These are phyloP conservation scores for Podospora pseudopauciseta DNA, from an alignment of 495 filamentous ascomycete genomes.

Conservation along the genomic window DNA sequence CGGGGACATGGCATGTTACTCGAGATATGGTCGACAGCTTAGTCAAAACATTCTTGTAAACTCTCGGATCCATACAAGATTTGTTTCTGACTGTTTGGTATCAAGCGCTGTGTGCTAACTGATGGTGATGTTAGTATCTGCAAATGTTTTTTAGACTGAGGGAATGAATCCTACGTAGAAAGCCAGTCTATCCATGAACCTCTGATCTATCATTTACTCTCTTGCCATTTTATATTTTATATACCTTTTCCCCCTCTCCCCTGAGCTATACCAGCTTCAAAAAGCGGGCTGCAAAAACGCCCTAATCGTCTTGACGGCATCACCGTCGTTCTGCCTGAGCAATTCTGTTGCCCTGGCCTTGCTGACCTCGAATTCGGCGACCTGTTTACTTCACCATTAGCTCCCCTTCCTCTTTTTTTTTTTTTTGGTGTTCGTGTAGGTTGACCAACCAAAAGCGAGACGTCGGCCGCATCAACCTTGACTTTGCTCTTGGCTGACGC, in stretches of 20 bases:
- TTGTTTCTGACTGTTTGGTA: neutral
- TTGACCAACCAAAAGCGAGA: conserved; percentile 38
- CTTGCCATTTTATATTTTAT: neutral
- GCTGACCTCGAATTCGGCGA: conserved; percentile 72
- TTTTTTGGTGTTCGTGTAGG: neutral
- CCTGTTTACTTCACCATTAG: conserved; percentile 40
- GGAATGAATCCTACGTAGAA: neutral
- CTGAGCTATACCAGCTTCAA: neutral
- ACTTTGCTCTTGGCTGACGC: conserved; percentile 49
- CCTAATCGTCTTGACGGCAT: conserved; percentile 66
- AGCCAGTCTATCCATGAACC: neutral
- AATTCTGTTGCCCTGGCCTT: conserved; percentile 83
- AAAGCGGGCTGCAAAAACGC: conserved; percentile 40
- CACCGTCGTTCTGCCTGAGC: conserved; percentile 72
- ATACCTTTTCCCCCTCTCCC: neutral
- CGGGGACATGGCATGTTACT: neutral
- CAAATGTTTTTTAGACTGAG: neutral
- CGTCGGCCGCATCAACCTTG: conserved; percentile 48
- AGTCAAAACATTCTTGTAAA: neutral
- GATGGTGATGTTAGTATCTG: neutral
- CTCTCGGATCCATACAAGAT: neutral
- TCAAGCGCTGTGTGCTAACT: neutral
- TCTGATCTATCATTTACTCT: neutral
- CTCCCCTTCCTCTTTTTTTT: neutral
- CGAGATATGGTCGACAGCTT: neutral